Evolutionary conservation across 768 basidiomycete genomes (phyloP), one percentile per base, ranked within the genome.

Genomic region (Leccinum uliginosum): DNA sequence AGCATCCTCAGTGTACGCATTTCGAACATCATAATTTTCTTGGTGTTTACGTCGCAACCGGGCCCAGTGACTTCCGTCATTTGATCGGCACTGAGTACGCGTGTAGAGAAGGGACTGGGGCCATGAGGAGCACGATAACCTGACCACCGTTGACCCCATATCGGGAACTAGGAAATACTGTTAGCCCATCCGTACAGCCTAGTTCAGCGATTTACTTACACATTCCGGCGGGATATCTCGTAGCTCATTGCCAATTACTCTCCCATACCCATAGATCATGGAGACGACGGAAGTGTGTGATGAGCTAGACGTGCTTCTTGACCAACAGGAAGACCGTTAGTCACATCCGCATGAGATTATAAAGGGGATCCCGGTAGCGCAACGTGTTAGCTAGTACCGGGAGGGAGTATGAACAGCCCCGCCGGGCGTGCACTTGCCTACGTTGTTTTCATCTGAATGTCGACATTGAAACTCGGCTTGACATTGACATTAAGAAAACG

Each of bases 91-190:
- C 38, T 55, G 54, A 69, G 59, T 55, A 59, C 27, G 51, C 61
- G 65, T 3, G 55, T 64, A 30, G 60, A 66, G 50, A 68, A 71
- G 21, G 60, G 46, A 34, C 69, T 71, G 29, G 69, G 67, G 15
- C 69, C 65, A 30, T 51, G 59, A 50, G 69, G 63, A 54, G 40
- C 43, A 59, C 58, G 62, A 54, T 65, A 58, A 15, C 59, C 53
- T 29, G 63, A 53, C 69, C 69, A 71, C 30, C 69, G 65, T 53
- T 69, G 67, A 56, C 71, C 71, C 71, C 71, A 73, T 55, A 71
- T 56, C 15, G 69, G 65, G 34, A 73, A 58, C 69, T n/a, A 62
- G 51, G 30, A 48, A 38, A 32, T 15, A 32, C 34, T 32, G 54
- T 66, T 44, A 68, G 57, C 47, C 45, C 46, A 43, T 26, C 27